phyloP scores from a whole-genome alignment of 257 asterid species.

The Solanum etuberosum region DNA sequence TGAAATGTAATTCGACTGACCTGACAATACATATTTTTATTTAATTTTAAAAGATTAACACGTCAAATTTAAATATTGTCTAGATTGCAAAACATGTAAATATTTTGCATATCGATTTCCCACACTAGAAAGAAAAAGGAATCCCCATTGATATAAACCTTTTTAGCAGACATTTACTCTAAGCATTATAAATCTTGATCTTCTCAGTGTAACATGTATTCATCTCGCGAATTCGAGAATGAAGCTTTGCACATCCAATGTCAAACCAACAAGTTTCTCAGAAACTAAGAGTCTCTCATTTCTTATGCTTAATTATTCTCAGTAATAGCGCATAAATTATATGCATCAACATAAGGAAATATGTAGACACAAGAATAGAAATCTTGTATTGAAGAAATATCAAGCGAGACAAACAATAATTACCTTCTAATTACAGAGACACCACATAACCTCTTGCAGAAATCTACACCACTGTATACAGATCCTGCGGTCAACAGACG shows the following conservation, averaged over 20 bases:
- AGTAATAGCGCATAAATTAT: background rate
- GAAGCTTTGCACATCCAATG: background rate
- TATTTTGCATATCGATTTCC: background rate
- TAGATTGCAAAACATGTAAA: background rate
- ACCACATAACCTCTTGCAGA: constrained; percentile 94
- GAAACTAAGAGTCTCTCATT: background rate
- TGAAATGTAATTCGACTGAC: background rate
- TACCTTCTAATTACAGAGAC: constrained; percentile 96
- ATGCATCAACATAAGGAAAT: background rate
- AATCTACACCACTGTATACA: constrained; percentile 93
- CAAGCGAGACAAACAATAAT: background rate
- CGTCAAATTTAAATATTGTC: background rate
- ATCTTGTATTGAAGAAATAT: background rate
- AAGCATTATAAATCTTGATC: background rate
- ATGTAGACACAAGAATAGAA: background rate
- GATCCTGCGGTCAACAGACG: constrained; percentile 40
- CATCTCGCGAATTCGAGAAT: background rate
- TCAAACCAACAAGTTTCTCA: background rate
- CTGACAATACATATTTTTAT: background rate
- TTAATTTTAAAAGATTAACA: background rate
- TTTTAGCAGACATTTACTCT: background rate
- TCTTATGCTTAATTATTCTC: background rate
- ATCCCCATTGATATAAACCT: background rate
- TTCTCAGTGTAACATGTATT: background rate
- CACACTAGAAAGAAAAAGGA: background rate